phyloP scores from a whole-genome alignment of 2,329 filamentous ascomycete species.

The Aspergillus sp. region DNA sequence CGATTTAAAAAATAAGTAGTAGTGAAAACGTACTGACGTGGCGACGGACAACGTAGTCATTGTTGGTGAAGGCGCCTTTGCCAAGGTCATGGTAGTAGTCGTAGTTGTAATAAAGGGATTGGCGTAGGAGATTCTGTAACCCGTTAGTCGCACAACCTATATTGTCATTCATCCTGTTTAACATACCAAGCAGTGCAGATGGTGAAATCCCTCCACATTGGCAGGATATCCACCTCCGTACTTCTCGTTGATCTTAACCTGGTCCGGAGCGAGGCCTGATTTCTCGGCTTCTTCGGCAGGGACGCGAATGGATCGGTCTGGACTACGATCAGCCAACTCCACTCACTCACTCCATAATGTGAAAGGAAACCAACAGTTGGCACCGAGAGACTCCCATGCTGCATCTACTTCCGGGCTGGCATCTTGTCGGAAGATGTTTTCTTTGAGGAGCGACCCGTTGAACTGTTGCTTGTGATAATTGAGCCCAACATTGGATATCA shows the following conservation, averaged over 20 bases:
- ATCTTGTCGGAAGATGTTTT: slow-evolving; percentile 55
- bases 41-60: slow-evolving; percentile 55
- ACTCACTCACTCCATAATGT: too few relatives aligned
- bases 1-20: too few relatives aligned
- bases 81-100: slow-evolving; percentile 57
- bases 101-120: slow-evolving; percentile 61
- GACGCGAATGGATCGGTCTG: slow-evolving; percentile 53
- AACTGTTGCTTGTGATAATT: slow-evolving; percentile 49
- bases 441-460: slow-evolving; percentile 59
- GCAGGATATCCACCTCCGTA: slow-evolving; percentile 59
- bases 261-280: slow-evolving; percentile 55
- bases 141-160: background rate
- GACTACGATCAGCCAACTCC: background rate
- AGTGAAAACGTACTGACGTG: slow-evolving; percentile 56
- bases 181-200: slow-evolving; percentile 55
- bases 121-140: slow-evolving; percentile 58
- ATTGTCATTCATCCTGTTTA: too few relatives aligned
- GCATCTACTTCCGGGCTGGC: slow-evolving; percentile 57
- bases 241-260: slow-evolving; percentile 57
- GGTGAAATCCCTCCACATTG: slow-evolving; percentile 36
- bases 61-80: slow-evolving; percentile 57
- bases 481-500: slow-evolving; percentile 45
- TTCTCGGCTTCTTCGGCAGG: slow-evolving; percentile 51
- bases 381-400: slow-evolving; percentile 57
- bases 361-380: slow-evolving; percentile 48